phyloP scores from a whole-genome alignment of 306 rosid genomes.

The Biancaea sappan region DNA sequence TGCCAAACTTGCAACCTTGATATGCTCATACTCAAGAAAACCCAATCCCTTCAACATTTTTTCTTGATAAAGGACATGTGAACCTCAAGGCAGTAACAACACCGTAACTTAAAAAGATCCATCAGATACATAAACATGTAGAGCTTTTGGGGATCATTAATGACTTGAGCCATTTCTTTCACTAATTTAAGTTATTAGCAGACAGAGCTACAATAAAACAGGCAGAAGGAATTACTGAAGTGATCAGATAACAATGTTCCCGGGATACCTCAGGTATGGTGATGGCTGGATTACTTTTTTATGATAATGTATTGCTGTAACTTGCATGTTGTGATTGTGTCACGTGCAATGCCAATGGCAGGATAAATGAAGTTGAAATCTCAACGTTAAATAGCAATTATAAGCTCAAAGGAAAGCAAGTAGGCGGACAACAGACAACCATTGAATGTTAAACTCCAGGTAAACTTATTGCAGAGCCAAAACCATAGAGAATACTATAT shows the following conservation, averaged over 20 bases:
- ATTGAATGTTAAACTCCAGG: not conserved
- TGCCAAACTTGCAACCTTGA: constrained; percentile 39
- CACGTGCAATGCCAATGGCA: constrained; percentile 29
- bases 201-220: not conserved
- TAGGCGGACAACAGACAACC: not conserved
- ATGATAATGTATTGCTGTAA: constrained; percentile 31
- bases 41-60: not conserved
- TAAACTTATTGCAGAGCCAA: constrained; percentile 8
- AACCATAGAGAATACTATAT: not conserved
- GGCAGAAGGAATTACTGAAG: constrained; percentile 7
- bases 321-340: constrained; percentile 41
- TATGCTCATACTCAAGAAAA: not conserved
- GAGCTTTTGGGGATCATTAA: not conserved
- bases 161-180: not conserved
- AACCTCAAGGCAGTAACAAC: not conserved
- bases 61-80: not conserved
- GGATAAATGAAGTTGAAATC: not conserved
- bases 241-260: constrained; percentile 7
- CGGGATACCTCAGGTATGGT: constrained; percentile 48
- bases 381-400: too few species aligned
- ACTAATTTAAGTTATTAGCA: not conserved
- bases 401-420: too few species aligned
- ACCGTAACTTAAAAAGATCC: not conserved
- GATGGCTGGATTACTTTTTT: too few species aligned
- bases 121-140: not conserved